These are phyloP conservation scores for Fraxinus paxiana DNA, from an alignment of 305 asterid genomes.

Conservation along the genomic window DNA sequence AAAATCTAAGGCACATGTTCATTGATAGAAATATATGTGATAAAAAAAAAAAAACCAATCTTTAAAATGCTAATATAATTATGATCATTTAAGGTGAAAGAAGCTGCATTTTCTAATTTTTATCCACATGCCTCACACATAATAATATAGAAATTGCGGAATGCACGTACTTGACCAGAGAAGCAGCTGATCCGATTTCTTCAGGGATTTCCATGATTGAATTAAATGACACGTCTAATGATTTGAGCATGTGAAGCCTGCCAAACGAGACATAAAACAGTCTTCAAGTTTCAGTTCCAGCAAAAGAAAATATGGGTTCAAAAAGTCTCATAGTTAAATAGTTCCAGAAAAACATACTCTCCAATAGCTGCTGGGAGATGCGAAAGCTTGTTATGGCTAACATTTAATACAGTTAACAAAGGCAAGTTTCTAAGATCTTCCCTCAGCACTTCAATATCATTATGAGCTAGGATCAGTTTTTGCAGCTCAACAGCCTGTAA, in stretches of 20 bases:
- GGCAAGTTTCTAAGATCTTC: constrained; percentile 80
- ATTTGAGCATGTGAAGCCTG: constrained; percentile 81
- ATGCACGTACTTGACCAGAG: constrained; percentile 76
- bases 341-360: constrained; percentile 53
- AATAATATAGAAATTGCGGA: constrained; percentile 20
- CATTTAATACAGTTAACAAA: constrained; percentile 61
- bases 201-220: constrained; percentile 59
- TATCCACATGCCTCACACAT: constrained; percentile 13
- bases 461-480: constrained; percentile 91
- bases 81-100: background rate
- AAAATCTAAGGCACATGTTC: constrained; percentile 17
- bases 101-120: constrained; percentile 14
- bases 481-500: constrained; percentile 87
- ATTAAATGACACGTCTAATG: constrained; percentile 72
- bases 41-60: background rate
- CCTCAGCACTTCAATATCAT: constrained; percentile 64
- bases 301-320: background rate
- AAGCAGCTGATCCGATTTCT: constrained; percentile 69
- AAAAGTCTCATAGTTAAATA: constrained; percentile 12
- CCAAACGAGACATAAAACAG: constrained; percentile 21
- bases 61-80: background rate
- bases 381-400: constrained; percentile 76
- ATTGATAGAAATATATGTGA: constrained; percentile 6
- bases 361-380: constrained; percentile 82
- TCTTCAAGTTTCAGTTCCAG: constrained; percentile 20